Percentiles rank a stretch among this genome's conserved stretches.
phyloP scores from a whole-genome alignment of 495 filamentous ascomycete species.

The Staphylotrichum tortipilum region DNA sequence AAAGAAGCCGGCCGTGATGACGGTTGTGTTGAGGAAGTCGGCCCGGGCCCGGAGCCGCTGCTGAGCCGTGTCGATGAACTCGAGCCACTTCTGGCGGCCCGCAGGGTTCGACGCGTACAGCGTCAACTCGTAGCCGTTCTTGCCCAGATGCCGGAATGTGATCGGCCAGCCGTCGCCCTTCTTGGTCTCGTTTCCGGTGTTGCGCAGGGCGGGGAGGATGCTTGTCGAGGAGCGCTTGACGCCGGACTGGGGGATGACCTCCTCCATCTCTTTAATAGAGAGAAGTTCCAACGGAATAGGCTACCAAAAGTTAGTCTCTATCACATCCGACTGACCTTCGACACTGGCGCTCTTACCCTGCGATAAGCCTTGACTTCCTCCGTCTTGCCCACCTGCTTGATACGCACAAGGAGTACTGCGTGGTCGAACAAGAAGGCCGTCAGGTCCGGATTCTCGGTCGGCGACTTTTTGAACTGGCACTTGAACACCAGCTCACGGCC shows the following conservation, averaged over 20 bases:
- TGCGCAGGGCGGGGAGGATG: constrained; percentile 66
- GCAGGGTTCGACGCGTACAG: constrained; percentile 75
- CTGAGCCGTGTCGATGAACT: constrained; percentile 87
- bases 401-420: constrained; percentile 77
- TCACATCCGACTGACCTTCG: background rate
- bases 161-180: constrained; percentile 81
- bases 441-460: constrained; percentile 80
- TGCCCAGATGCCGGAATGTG: constrained; percentile 97
- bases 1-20: constrained; percentile 82
- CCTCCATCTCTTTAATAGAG: constrained; percentile 93
- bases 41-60: constrained; percentile 72
- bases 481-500: constrained; percentile 89
- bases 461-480: constrained; percentile 82
- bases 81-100: constrained; percentile 86
- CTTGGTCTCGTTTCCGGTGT: constrained; percentile 33
- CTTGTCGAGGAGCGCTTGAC: constrained; percentile 85
- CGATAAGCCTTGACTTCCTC: constrained; percentile 93
- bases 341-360: constrained; percentile 39
- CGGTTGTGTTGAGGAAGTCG: constrained; percentile 86
- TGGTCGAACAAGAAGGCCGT: constrained; percentile 95
- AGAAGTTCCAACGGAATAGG: constrained; percentile 93
- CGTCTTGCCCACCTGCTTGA: constrained; percentile 83
- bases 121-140: constrained; percentile 88
- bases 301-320: constrained; percentile 25
- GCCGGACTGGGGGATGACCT: constrained; percentile 74